Evolutionary conservation across 2,329 filamentous ascomycete species (phyloP), one percentile per base, ranked within the genome.

Genomic region (Penicillium hordei): DNA sequence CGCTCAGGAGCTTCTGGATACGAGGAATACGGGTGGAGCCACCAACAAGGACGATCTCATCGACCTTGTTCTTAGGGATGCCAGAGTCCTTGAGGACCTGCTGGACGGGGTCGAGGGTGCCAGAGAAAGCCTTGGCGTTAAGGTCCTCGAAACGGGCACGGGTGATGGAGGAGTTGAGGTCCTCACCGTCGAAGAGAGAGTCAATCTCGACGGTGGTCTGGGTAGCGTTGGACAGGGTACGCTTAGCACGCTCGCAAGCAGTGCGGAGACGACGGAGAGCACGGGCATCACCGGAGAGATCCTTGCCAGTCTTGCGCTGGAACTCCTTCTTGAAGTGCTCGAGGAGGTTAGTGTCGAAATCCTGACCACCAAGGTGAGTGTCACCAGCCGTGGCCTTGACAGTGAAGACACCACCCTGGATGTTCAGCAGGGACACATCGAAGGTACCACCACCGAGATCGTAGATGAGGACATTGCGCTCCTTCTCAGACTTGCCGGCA

Each of bases 381-480:
- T 99, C 93, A 87, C 94, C 94, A 73, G 93, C 93, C 60, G 94
- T 97, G 63, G 93, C 93, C 87, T 95, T 96, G 78, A 97, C 94
- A 66, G 93, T 96, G 86, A 99, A 99, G 73, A 99, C 94, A 85
- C 94, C 94, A 76, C 93, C 93, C 83, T 97, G 92, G 78, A 99
- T 97, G 86, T 96, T 93, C 45, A 99, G 87, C 69, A 97, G 91
- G 65, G 94, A 97, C 29, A 99, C 94, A 97, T 99, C 94, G 82
- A 99, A 99, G 78, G 94, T 99, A 86, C 94, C 94, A 86, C 94
- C 94, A 86, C 94, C 94, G 65, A 99, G 89, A 88, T 99, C 94
- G 85, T 97, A 99, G 84, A 99, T 97, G 69, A 99, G 86, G 74
- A 99, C 93, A 78, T 97, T 96, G 75, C 94, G 91, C 86, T 97